A percentile compares a stretch with the other conserved stretches of the same genome.
These are phyloP conservation scores for Dalechampia spathulata DNA, from an alignment of 441 rosid species.

Conservation along the genomic window DNA sequence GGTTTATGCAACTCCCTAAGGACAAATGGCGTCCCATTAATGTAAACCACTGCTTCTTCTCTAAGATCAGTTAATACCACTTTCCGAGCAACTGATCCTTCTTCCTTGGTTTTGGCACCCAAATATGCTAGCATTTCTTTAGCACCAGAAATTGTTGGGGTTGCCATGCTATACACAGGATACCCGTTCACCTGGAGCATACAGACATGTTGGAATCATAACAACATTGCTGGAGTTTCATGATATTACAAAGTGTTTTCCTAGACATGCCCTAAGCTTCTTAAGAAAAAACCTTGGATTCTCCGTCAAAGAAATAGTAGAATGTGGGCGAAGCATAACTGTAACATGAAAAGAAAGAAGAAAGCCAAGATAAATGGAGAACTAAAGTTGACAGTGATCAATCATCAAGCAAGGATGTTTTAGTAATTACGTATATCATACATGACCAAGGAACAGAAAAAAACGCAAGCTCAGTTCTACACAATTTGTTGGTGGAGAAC, in stretches of 20 bases:
- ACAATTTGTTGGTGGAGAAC: not conserved
- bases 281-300: not conserved
- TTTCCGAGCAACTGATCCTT: constrained; percentile 39
- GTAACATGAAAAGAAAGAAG: not conserved
- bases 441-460: not conserved
- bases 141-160: constrained; percentile 85
- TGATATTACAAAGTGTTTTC: not conserved
- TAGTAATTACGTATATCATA: too few species aligned
- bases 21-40: constrained; percentile 90
- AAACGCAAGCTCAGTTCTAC: not conserved
- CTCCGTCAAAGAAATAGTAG: not conserved
- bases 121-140: constrained; percentile 85
- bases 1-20: constrained; percentile 93
- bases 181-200: constrained; percentile 78
- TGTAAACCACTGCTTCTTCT: constrained; percentile 98
- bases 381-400: not conserved
- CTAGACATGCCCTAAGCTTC: not conserved
- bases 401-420: not conserved
- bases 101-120: constrained; percentile 56
- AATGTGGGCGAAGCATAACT: not conserved
- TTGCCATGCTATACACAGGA: constrained; percentile 98
- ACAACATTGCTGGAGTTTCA: not conserved
- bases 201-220: constrained; percentile 11
- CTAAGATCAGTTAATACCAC: constrained; percentile 82
- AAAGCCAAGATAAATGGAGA: not conserved